Base-by-base conservation (phyloP, 306 rosid genomes). In the Quillaja saponaria region DNA sequence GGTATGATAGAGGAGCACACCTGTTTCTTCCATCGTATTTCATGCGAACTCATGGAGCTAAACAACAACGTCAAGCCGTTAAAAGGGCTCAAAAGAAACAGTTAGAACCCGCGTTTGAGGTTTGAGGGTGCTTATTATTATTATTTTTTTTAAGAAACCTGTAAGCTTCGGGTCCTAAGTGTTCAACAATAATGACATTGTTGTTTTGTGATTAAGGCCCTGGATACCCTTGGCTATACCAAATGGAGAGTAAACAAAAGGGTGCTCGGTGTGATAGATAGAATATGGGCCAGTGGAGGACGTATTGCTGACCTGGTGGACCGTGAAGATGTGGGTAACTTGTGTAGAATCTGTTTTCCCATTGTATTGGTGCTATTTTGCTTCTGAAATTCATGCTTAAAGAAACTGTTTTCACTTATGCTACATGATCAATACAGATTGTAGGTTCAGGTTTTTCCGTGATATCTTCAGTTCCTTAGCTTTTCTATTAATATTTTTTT, bases 31-130 rank as follows among this genome's bases (percentile, higher is more conserved):
- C 99, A 65, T 92, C 99, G 3, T 76, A 92, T 68, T 82, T 85
- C 13, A 92, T 92, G 99, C 81, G 99, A 73, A 84, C 76, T 40
- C 99, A 89, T 79, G 98, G 96, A 62, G 95, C 99, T 3, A 92
- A 71, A 68, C 99, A 89, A 75, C 99, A 86, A 64, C 88, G 96
- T n/a, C 80, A 86, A 67, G 82, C 86, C 46, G 74, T 92, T 72
- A 92, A 81, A 77, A 79, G 94, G 72, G 64, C 95, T 57, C 72
- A 94, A 14, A 72, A 34, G 79, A 45, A 19, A 34, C 90, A 92
- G 49, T 68, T 92, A 53, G 83, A 81, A 56, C 82, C 94, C 59
- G 78, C 86, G 76, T 89, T 76, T 69, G 81, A 92, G 99, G 99
- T 92, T 58, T 73, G 67, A 35, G 55, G 55, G 20, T 52, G 10